Evolutionary conservation across 169 alveolate genomes (phyloP), one percentile per base, ranked within the genome.

Genomic region (Plasmodium coatneyi): DNA sequence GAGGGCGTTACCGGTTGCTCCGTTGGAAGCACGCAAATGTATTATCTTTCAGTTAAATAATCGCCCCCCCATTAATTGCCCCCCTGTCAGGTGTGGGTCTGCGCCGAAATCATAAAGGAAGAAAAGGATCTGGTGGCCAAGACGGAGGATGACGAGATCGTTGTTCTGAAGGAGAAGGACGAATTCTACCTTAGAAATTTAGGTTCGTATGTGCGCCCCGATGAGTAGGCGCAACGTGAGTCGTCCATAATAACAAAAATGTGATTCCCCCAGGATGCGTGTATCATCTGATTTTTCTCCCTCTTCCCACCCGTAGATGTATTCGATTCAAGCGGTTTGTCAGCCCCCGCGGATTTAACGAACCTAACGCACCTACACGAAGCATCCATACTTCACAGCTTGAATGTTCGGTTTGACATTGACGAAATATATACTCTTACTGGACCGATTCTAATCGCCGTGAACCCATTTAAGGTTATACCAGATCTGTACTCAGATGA

Each of bases 391-490:
- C 96, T 99, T 10, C 99, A 99, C 84, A 98, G 98, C 36, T 94
- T 99, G 72, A 96, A 98, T 84, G 86, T 95, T 36, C 97, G 99
- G 49, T 98, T 97, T 91, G 97, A 96, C 19, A 93, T 96, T 22
- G 99, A 98, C 82, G 92, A 96, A 72, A 98, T 99, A 46, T 99
- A 98, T 92, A 98, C 99, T n/a, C 96, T 98, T 70, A 98, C 99
- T 2, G 99, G 99, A 46, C 99, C 99, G 56, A 99, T 99, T 71
- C 97, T 99, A 76, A 98, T 99, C 30, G 99, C 99, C 71, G 98
- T 99, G 14, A 99, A 99, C 87, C 99, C 99, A 4, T 99, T 98
- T 95, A 98, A 98, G 72, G 71, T 72, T 4, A 94, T 97, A 22
- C 93, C 76, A 2, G 96, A 96, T 60, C 92, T 97, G 52, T 97